phyloP scores from a whole-genome alignment of 371 early-diverging fungal genomes.

The Smittium mucronatum region DNA sequence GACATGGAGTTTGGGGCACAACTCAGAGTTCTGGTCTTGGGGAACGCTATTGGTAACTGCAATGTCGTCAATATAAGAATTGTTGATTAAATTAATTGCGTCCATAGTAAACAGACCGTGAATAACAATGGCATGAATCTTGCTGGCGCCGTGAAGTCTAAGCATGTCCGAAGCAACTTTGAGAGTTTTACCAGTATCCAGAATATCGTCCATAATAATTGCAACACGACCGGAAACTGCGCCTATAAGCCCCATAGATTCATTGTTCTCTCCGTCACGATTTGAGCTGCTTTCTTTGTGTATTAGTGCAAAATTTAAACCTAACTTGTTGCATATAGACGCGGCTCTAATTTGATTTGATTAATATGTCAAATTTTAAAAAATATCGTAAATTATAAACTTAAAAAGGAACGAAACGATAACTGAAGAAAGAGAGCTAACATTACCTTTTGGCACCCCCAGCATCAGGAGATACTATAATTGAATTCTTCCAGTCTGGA shows the following conservation, averaged over 20 bases:
- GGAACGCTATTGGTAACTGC: slow-evolving; percentile 86
- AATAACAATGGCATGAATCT: slow-evolving; percentile 80
- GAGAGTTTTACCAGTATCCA: slow-evolving; percentile 85
- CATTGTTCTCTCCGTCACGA: slow-evolving; percentile 16
- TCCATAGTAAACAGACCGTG: slow-evolving; percentile 81
- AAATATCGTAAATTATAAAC: no score
- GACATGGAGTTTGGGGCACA: slow-evolving; percentile 54
- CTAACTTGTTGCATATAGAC: slow-evolving; percentile 63
- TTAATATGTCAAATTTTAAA: no score
- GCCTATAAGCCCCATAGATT: slow-evolving; percentile 79
- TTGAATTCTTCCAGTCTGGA: slow-evolving; percentile 59
- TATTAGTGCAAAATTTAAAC: slow-evolving; percentile 75
- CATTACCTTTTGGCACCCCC: slow-evolving; percentile 85
- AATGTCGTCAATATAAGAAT: slow-evolving; percentile 56
- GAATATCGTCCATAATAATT: slow-evolving; percentile 90
- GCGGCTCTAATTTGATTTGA: slow-evolving; percentile 52
- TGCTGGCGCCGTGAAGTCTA: slow-evolving; percentile 69
- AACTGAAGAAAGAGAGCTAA: no score
- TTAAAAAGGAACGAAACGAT: no score
- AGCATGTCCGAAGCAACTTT: slow-evolving; percentile 77
- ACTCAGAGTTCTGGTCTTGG: slow-evolving; percentile 55
- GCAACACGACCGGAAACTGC: slow-evolving; percentile 72
- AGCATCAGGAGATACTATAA: slow-evolving; percentile 91
- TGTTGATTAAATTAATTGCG: slow-evolving; percentile 62
- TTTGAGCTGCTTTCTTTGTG: slow-evolving; percentile 58